These are phyloP conservation scores for Houttuynia cordata DNA, from an alignment of 164 flowering plant genomes.

Conservation along the genomic window DNA sequence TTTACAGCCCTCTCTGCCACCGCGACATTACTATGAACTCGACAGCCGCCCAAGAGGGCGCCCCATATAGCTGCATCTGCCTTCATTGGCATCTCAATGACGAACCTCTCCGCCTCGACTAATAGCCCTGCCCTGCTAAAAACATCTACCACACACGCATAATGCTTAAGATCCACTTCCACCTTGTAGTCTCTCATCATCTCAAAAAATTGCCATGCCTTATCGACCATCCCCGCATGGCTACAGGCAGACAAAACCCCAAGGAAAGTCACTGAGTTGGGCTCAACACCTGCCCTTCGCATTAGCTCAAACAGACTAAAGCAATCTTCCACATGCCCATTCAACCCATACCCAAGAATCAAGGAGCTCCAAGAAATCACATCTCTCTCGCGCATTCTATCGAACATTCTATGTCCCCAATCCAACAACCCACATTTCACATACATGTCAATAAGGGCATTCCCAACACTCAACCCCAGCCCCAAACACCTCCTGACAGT, in stretches of 20 bases:
- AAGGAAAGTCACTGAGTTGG: constrained; percentile 16
- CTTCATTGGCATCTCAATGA: constrained; percentile 12
- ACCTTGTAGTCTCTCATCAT: constrained; percentile 10
- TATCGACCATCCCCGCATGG: constrained; percentile 13
- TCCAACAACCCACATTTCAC: constrained; percentile 8
- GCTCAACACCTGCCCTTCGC: constrained; percentile 6
- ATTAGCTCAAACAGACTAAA: constrained; percentile 11
- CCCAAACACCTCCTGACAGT: constrained; percentile 11
- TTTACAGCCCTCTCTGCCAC: constrained; percentile 14
- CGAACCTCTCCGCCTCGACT: constrained; percentile 16
- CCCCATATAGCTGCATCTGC: constrained; percentile 18
- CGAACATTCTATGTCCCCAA: constrained; percentile 6
- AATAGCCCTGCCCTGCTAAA: constrained; percentile 15
- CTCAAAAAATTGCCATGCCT: constrained; percentile 5
- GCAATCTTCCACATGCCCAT: constrained; percentile 9
- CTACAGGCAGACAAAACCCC: constrained; percentile 16
- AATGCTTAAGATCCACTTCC: constrained; percentile 12
- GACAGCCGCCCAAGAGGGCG: constrained; percentile 11
- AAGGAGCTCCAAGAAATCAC: constrained; percentile 19
- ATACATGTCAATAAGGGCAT: constrained; percentile 17
- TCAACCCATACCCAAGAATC: constrained; percentile 14
- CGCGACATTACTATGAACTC: constrained; percentile 12
- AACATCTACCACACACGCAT: constrained; percentile 17
- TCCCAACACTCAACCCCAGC: constrained; percentile 15
- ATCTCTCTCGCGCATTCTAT: constrained; percentile 13